Conservation (phyloP, 495 filamentous ascomycete species). For the Corynascus novoguineensis region DNA sequence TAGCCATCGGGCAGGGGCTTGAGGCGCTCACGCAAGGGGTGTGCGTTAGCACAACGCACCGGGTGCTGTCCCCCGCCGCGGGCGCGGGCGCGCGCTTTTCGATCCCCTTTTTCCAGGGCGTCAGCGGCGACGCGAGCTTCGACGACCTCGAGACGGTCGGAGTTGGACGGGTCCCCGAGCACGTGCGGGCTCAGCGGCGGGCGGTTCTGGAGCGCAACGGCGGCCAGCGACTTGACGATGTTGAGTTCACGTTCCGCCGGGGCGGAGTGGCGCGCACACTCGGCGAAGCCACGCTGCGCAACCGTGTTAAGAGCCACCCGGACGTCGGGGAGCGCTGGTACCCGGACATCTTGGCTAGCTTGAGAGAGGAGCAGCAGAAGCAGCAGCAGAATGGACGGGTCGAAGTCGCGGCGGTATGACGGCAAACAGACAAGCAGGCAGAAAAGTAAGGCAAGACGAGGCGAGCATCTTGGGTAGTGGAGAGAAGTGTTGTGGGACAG, state of each 20-base stretch:
- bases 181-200: slow-evolving; percentile 53
- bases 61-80: slow-evolving; percentile 60
- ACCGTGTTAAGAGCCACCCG: slow-evolving; percentile 83
- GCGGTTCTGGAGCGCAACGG: slow-evolving; percentile 46
- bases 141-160: slow-evolving; percentile 56
- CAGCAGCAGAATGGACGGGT: not conserved
- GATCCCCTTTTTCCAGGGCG: slow-evolving; percentile 91
- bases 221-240: slow-evolving; percentile 53
- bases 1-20: slow-evolving; percentile 88
- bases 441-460: not conserved
- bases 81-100: slow-evolving; percentile 71
- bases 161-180: slow-evolving; percentile 61
- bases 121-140: slow-evolving; percentile 74
- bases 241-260: slow-evolving; percentile 72
- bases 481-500: not conserved
- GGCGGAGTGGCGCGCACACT: slow-evolving; percentile 57
- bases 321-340: slow-evolving; percentile 88
- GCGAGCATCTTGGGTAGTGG: not conserved
- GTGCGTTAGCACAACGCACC: slow-evolving; percentile 79
- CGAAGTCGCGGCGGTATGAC: no score
- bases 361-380: slow-evolving; percentile 43
- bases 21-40: slow-evolving; percentile 88
- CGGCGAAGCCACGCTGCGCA: slow-evolving; percentile 78
- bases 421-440: not conserved
- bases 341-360: slow-evolving; percentile 56